These are phyloP conservation scores for Fomes fomentarius DNA, from an alignment of 1,284 basidiomycete species.

Conservation along the genomic window DNA sequence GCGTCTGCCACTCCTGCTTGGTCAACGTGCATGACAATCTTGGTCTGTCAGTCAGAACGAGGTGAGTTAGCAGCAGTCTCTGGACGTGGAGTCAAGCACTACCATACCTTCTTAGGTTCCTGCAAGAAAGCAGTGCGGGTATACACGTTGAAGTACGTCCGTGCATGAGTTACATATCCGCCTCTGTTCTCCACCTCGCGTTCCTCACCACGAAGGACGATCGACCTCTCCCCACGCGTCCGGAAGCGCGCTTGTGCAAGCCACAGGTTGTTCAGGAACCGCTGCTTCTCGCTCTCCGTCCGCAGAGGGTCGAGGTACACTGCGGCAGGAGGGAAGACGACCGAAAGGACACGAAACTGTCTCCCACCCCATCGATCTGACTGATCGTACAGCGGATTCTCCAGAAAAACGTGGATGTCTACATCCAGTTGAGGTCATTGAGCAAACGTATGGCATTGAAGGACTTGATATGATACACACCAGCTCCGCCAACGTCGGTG, in stretches of 20 bases:
- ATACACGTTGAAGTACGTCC: slow-evolving; percentile 86
- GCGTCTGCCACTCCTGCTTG: slow-evolving; percentile 72
- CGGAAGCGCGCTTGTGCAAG: slow-evolving; percentile 79
- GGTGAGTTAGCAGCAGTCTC: not conserved
- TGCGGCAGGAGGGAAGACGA: slow-evolving; percentile 71
- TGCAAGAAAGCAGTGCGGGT: slow-evolving; percentile 75
- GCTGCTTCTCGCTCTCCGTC: slow-evolving; percentile 68
- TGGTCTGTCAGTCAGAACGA: slow-evolving; percentile 58
- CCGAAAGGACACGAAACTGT: slow-evolving; percentile 75
- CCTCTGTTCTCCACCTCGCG: slow-evolving; percentile 68
- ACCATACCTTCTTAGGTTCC: slow-evolving; percentile 73
- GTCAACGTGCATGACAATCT: slow-evolving; percentile 85
- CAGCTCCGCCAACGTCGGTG: slow-evolving; percentile 82
- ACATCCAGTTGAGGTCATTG: not conserved
- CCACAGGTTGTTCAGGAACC: slow-evolving; percentile 90
- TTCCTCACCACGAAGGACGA: slow-evolving; percentile 71
- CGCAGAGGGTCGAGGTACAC: slow-evolving; percentile 65
- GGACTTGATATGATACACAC: slow-evolving; percentile 42
- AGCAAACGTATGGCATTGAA: not conserved
- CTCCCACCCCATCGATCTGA: slow-evolving; percentile 84
- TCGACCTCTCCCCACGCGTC: slow-evolving; percentile 67
- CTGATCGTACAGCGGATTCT: slow-evolving; percentile 79
- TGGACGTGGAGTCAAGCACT: not conserved
- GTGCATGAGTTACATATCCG: slow-evolving; percentile 66
- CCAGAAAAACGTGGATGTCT: slow-evolving; percentile 88